Evolutionary conservation across 106 monocot genomes (phyloP).

Genomic region (Vanilla planifolia): DNA sequence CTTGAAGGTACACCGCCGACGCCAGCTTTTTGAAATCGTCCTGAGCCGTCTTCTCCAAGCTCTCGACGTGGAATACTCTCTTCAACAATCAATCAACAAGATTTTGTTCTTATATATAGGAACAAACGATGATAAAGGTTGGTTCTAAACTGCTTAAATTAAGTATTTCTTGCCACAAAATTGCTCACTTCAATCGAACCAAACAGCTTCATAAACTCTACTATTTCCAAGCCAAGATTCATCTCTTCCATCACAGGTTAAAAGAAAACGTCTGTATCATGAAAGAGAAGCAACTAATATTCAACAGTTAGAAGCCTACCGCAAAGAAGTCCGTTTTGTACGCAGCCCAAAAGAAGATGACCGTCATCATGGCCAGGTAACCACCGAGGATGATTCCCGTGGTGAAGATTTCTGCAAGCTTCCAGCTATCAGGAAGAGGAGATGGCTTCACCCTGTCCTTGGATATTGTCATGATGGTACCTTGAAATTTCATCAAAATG

Average conservation of each 20-base stretch:
- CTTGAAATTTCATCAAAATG: conserved; percentile 16
- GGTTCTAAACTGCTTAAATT: too few species aligned
- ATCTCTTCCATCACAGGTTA: too few species aligned
- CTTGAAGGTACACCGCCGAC: conserved; percentile 70
- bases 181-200: too few species aligned
- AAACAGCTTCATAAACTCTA: too few species aligned
- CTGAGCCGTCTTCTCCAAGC: conserved; percentile 66
- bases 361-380: conserved; percentile 94
- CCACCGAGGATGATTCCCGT: conserved; percentile 79
- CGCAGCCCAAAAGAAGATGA: conserved; percentile 96
- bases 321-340: conserved; percentile 90
- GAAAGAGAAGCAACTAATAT: too few species aligned
- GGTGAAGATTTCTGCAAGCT: conserved; percentile 83
- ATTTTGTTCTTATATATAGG: too few species aligned
- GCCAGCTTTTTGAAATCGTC: conserved; percentile 73
- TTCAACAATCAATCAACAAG: too few species aligned
- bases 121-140: too few species aligned
- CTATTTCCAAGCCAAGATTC: too few species aligned
- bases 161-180: too few species aligned
- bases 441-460: conserved; percentile 96
- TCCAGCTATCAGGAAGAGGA: conserved; percentile 90
- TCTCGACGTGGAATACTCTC: conserved; percentile 56
- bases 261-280: neutral
- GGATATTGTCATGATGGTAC: conserved; percentile 96
- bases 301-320: conserved; percentile 22